Percentiles rank a stretch among this genome's conserved stretches.
These are phyloP conservation scores for Eruca vesicaria DNA, from an alignment of 441 rosid species.

Conservation along the genomic window DNA sequence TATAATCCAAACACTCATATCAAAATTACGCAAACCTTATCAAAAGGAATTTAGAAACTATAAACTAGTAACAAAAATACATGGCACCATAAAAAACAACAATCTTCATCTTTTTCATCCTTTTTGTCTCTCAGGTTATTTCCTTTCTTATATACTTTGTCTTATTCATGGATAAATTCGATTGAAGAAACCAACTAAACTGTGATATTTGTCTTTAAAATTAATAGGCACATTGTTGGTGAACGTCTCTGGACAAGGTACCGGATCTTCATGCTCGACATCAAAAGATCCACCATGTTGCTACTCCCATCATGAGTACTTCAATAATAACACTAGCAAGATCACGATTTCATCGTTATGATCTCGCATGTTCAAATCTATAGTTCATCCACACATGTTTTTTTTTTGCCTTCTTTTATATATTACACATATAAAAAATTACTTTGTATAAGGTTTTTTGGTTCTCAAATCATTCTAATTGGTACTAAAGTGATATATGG, in stretches of 20 bases:
- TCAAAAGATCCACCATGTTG: background rate
- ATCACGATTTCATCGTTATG: background rate
- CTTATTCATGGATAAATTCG: background rate
- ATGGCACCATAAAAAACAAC: background rate
- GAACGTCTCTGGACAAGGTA: background rate
- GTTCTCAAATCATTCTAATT: no score
- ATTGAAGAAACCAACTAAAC: background rate
- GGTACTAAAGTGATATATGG: no score
- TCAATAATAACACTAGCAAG: background rate
- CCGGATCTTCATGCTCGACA: background rate
- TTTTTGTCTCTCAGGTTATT: background rate
- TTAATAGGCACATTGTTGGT: conserved; percentile 1
- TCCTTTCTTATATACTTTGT: background rate
- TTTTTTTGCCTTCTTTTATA: no score
- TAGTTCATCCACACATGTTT: background rate
- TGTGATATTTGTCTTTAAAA: background rate
- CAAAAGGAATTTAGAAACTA: background rate
- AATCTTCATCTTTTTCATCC: background rate
- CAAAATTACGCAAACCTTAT: background rate
- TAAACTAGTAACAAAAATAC: background rate
- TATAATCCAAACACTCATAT: background rate
- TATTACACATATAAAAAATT: no score
- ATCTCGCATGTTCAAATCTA: background rate
- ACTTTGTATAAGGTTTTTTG: no score
- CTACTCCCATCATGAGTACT: background rate